Evolutionary conservation across 192 early-diverging fungal species (phyloP).

Genomic region (Backusella morwellensis): DNA sequence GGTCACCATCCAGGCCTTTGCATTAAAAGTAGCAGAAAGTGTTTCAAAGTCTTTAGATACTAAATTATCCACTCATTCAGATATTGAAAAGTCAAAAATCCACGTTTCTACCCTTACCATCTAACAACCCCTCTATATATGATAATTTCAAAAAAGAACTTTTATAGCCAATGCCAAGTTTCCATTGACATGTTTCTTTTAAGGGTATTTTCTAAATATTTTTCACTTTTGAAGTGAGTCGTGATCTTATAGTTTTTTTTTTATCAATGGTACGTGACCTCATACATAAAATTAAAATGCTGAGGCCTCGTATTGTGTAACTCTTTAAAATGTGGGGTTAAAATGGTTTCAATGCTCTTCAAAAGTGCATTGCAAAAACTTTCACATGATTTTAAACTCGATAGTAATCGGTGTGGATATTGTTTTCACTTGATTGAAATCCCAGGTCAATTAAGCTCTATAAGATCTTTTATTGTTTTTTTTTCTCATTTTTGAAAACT

Average conservation of each 20-base stretch:
- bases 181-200: not conserved
- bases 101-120: not conserved
- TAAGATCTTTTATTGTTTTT: not conserved
- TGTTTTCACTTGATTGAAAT: not conserved
- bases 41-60: not conserved
- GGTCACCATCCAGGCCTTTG: conserved; percentile 36
- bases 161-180: not conserved
- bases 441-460: too few species aligned
- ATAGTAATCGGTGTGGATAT: too few species aligned
- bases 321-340: not conserved
- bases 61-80: not conserved
- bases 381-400: too few species aligned
- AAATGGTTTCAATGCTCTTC: not conserved
- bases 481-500: not conserved
- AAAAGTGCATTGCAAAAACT: too few species aligned
- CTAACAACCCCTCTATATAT: not conserved
- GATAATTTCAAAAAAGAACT: not conserved
- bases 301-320: not conserved
- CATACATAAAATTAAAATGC: not conserved
- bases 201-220: not conserved
- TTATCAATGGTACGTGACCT: not conserved
- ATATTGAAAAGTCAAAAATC: not conserved
- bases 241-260: not conserved
- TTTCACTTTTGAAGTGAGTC: not conserved
- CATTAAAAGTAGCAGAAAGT: conserved; percentile 23